phyloP scores from a whole-genome alignment of 345 rosid genomes.

The Eucalyptus decipiens region DNA sequence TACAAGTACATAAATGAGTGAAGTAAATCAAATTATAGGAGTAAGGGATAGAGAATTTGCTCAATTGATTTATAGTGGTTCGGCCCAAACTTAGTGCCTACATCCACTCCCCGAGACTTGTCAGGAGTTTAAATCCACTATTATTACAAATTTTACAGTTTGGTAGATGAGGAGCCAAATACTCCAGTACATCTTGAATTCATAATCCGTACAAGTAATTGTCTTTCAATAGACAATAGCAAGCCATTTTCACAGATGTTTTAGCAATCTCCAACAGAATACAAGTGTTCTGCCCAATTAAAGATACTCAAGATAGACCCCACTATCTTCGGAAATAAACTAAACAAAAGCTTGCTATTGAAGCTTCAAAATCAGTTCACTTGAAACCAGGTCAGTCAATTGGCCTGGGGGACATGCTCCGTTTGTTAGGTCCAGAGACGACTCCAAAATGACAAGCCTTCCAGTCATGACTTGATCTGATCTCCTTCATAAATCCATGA shows the following conservation, averaged over 20 bases:
- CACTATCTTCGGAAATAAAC: neutral
- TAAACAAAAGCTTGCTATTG: neutral
- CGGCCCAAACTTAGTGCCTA: neutral
- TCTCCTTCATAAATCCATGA: neutral
- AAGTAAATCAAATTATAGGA: neutral
- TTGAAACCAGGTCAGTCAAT: neutral
- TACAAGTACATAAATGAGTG: neutral
- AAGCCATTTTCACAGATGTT: neutral
- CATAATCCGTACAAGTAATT: neutral
- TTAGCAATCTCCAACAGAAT: neutral
- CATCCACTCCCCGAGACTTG: neutral
- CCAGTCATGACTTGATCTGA: neutral
- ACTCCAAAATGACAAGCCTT: neutral
- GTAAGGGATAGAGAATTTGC: neutral
- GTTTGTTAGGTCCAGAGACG: neutral
- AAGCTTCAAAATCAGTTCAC: neutral
- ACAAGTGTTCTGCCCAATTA: neutral
- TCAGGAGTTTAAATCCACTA: neutral
- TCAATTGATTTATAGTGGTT: neutral
- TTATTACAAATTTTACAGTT: neutral
- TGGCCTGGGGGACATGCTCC: neutral
- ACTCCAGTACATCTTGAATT: neutral
- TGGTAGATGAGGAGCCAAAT: neutral
- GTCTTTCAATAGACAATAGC: neutral
- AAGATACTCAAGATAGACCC: neutral